Conservation (phyloP, 208 protist species). For the Leishmania aethiopica region DNA sequence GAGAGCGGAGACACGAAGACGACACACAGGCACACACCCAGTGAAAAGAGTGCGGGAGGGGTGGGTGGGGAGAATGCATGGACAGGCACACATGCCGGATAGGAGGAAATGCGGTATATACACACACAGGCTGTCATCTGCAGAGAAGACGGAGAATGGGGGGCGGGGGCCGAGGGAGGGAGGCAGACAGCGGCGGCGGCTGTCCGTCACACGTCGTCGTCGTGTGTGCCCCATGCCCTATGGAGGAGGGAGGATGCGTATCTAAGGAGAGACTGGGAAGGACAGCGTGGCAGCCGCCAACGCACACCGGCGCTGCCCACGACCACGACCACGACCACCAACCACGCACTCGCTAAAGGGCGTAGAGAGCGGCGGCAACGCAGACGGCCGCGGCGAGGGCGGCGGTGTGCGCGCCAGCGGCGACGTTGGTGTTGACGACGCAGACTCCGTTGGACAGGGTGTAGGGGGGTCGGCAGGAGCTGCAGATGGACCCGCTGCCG, state of each 20-base stretch:
- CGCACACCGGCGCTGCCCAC: neutral
- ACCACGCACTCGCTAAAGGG: conserved; percentile 2
- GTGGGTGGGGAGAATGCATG: neutral
- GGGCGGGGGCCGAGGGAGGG: neutral
- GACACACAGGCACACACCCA: neutral
- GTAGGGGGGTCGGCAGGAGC: neutral
- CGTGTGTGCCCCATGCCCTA: neutral
- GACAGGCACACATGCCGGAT: neutral
- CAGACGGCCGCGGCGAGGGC: conserved; percentile 5
- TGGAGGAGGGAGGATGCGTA: neutral
- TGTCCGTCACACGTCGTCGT: too few relatives aligned
- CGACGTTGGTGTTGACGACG: neutral
- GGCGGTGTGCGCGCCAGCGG: conserved; percentile 1
- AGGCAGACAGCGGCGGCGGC: neutral
- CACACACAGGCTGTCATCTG: neutral
- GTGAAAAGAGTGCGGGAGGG: neutral
- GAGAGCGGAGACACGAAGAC: neutral
- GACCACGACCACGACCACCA: too few relatives aligned
- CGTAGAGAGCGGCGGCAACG: conserved; percentile 4
- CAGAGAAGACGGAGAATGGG: too few relatives aligned
- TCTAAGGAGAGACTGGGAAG: neutral
- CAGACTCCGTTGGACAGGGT: neutral
- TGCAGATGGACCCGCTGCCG: neutral
- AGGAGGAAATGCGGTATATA: neutral
- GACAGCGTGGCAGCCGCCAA: neutral